Evolutionary conservation across 345 rosid species (phyloP).

Genomic region (Toxicodendron radicans): DNA sequence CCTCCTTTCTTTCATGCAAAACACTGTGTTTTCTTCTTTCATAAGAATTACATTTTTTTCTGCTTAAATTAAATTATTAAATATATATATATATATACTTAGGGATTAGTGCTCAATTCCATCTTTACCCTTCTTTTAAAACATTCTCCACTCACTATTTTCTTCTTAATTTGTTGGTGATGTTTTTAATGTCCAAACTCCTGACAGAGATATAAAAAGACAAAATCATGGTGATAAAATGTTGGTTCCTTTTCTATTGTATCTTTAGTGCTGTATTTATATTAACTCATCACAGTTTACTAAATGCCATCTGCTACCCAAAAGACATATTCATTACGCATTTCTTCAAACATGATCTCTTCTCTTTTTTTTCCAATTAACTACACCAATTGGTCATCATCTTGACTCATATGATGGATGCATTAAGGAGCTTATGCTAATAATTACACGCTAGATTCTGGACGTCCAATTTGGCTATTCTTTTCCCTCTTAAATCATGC

Average conservation of each 20-base stretch:
- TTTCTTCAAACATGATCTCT: background rate
- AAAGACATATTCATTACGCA: background rate
- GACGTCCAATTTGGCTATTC: background rate
- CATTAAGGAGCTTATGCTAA: background rate
- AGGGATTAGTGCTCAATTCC: slow-evolving; percentile 2
- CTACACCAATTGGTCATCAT: background rate
- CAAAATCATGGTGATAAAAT: no score
- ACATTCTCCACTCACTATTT: no score
- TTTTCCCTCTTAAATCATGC: background rate
- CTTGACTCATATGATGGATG: background rate
- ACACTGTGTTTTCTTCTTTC: slow-evolving; percentile 36
- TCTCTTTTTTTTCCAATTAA: no score
- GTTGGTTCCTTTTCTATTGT: no score
- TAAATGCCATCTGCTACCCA: no score
- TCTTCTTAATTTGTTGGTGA: no score
- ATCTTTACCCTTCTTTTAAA: no score
- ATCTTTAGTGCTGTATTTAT: no score
- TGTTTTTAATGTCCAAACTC: no score
- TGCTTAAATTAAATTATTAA: background rate
- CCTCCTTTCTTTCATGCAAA: slow-evolving; percentile 28
- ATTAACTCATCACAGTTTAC: no score
- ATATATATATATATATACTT: no score
- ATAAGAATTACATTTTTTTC: slow-evolving; percentile 1
- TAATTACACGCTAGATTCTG: background rate
- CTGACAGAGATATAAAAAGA: no score